phyloP scores from a whole-genome alignment of 148 eudicot genomes.

The Hydrangea macrophylla region DNA sequence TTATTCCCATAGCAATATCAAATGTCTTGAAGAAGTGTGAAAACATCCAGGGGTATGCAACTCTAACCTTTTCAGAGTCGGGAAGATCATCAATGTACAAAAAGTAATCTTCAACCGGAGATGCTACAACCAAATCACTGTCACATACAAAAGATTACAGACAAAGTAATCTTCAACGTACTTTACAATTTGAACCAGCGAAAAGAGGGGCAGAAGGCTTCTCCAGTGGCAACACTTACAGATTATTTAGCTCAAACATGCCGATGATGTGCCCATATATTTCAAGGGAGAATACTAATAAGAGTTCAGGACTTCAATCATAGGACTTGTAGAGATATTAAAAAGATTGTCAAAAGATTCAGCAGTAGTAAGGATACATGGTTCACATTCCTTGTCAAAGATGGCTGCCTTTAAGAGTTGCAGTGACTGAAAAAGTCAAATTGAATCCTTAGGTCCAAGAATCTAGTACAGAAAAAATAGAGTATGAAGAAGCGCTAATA shows the following conservation, averaged over 20 bases:
- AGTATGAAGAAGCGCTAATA: neutral
- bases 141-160: constrained; percentile 27
- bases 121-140: constrained; percentile 95
- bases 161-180: neutral
- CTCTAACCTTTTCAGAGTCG: constrained; percentile 53
- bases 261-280: constrained; percentile 89
- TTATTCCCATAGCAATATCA: too few relatives aligned
- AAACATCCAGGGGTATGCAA: constrained; percentile 8
- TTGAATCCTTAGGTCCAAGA: constrained; percentile 13
- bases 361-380: constrained; percentile 66
- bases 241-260: constrained; percentile 98
- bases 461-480: neutral
- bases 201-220: constrained; percentile 8
- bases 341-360: constrained; percentile 1
- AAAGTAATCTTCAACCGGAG: constrained; percentile 96
- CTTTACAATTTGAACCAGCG: neutral
- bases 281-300: constrained; percentile 78
- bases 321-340: neutral
- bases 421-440: constrained; percentile 60
- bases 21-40: neutral
- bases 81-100: constrained; percentile 77
- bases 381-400: constrained; percentile 77
- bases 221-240: constrained; percentile 51
- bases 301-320: constrained; percentile 48
- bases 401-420: constrained; percentile 83